Evolutionary conservation across 371 early-diverging fungal species (phyloP).

Genomic region (Mucor circinelloides): DNA sequence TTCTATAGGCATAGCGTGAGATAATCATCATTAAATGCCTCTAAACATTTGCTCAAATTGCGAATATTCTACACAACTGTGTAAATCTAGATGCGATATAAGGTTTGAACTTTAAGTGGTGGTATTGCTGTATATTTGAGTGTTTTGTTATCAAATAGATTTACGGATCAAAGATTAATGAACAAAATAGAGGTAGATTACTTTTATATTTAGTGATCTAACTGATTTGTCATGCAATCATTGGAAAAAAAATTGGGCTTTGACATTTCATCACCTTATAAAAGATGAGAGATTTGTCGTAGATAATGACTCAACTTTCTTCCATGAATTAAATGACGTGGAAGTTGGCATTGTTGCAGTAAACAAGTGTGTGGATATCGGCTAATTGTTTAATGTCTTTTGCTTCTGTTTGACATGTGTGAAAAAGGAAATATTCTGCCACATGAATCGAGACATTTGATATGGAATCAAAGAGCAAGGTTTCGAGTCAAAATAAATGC

Average conservation of each 20-base stretch:
- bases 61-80: neutral
- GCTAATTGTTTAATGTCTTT: neutral
- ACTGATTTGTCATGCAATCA: neutral
- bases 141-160: neutral
- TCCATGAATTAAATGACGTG: neutral
- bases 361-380: neutral
- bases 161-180: neutral
- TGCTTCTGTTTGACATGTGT: neutral
- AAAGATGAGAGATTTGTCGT: neutral
- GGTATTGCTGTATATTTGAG: neutral
- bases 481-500: too few relatives aligned
- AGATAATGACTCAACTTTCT: neutral
- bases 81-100: too few relatives aligned
- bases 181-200: too few relatives aligned
- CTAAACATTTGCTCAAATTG: neutral
- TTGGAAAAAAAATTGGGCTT: neutral
- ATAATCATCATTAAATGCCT: too few relatives aligned
- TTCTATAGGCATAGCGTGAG: neutral
- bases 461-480: neutral
- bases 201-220: too few relatives aligned
- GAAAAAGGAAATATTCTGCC: neutral
- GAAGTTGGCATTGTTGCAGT: neutral
- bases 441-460: neutral
- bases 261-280: neutral
- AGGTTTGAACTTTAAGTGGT: neutral